Conservation (phyloP, 495 filamentous ascomycete genomes). For the Daldinia concentrica region DNA sequence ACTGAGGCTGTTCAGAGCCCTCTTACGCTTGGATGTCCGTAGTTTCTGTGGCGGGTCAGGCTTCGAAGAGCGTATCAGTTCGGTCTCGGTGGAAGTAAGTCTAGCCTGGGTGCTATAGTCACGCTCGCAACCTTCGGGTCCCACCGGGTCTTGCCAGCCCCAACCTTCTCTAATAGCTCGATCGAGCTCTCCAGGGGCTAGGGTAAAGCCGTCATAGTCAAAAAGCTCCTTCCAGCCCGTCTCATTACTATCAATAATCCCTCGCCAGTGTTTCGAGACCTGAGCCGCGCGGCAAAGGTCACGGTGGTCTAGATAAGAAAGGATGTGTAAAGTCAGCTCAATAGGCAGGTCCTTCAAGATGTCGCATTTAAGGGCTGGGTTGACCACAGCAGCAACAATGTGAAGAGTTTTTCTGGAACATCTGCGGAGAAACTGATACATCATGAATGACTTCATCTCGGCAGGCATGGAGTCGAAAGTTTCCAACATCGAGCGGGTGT, state of each 20-base stretch:
- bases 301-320: conserved; percentile 84
- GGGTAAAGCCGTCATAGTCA: conserved; percentile 78
- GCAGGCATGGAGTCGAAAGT: conserved; percentile 90
- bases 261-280: conserved; percentile 93
- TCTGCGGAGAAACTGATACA: conserved; percentile 91
- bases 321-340: conserved; percentile 87
- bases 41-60: conserved; percentile 48
- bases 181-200: conserved; percentile 85
- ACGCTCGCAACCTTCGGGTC: conserved; percentile 76
- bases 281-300: conserved; percentile 92
- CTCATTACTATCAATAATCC: conserved; percentile 89
- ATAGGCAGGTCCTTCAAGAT: conserved; percentile 83
- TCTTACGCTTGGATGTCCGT: conserved; percentile 57
- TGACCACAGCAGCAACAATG: conserved; percentile 90
- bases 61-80: conserved; percentile 53
- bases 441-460: conserved; percentile 89
- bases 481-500: conserved; percentile 85
- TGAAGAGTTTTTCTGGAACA: conserved; percentile 91
- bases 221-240: conserved; percentile 95
- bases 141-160: conserved; percentile 95
- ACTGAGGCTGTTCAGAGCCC: conserved; percentile 46
- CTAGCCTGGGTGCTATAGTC: conserved; percentile 70
- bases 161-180: conserved; percentile 92
- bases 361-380: conserved; percentile 96
- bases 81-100: conserved; percentile 60